These are phyloP conservation scores for Tuber magnatum DNA, from an alignment of 495 filamentous ascomycete species.

Conservation along the genomic window DNA sequence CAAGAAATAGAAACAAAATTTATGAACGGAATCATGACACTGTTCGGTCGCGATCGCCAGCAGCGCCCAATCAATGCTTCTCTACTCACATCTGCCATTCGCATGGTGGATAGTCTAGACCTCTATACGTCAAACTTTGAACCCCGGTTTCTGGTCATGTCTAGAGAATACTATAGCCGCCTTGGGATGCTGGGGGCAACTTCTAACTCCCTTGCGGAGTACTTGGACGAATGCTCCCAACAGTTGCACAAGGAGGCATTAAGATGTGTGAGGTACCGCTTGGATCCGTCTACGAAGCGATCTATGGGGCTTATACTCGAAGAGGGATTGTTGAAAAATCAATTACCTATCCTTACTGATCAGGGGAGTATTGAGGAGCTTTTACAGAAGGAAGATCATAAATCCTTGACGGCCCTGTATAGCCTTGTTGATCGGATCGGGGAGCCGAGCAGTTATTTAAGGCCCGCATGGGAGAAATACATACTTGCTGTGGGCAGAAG, in stretches of 20 bases:
- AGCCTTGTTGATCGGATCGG: slow-evolving; percentile 59
- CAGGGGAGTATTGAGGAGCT: slow-evolving; percentile 58
- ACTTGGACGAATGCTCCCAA: slow-evolving; percentile 58
- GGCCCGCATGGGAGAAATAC: slow-evolving; percentile 64
- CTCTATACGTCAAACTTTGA: slow-evolving; percentile 76
- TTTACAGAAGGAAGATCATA: slow-evolving; percentile 57
- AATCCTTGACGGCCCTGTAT: slow-evolving; percentile 68
- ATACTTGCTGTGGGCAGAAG: slow-evolving; percentile 65
- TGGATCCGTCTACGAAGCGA: slow-evolving; percentile 74
- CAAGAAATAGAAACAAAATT: slow-evolving; percentile 49
- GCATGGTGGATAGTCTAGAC: slow-evolving; percentile 71
- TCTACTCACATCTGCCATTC: slow-evolving; percentile 63
- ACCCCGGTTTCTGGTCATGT: slow-evolving; percentile 59
- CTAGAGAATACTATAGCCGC: slow-evolving; percentile 54
- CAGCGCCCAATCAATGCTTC: slow-evolving; percentile 46
- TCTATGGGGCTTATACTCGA: slow-evolving; percentile 65
- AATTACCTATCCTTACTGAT: slow-evolving; percentile 56
- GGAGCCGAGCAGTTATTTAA: slow-evolving; percentile 58
- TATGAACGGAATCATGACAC: slow-evolving; percentile 63
- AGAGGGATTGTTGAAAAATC: slow-evolving; percentile 55
- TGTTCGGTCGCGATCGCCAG: slow-evolving; percentile 65
- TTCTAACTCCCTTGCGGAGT: slow-evolving; percentile 56
- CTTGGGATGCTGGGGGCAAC: slow-evolving; percentile 59
- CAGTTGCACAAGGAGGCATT: slow-evolving; percentile 63
- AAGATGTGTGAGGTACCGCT: slow-evolving; percentile 68